These are phyloP conservation scores for Paecilomyces sp. DNA, from an alignment of 2,329 filamentous ascomycete genomes.

Conservation along the genomic window DNA sequence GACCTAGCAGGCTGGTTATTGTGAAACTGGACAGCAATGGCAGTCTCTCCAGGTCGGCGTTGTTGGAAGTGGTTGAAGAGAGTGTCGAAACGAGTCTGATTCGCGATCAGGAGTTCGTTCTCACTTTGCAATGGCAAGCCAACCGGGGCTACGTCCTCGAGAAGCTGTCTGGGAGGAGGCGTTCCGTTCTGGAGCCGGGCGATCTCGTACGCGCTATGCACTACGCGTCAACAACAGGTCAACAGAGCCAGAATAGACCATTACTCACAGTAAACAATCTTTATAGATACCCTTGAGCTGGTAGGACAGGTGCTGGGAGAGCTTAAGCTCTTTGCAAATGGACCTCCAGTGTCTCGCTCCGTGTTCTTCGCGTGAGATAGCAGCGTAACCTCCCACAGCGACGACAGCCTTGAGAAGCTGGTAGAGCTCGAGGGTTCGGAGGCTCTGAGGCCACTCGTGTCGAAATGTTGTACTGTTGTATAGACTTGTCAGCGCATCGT, in stretches of 20 bases:
- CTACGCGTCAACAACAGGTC: not conserved
- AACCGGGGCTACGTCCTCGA: not conserved
- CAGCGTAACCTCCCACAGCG: not conserved
- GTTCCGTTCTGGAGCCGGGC: not conserved
- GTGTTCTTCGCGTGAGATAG: not conserved
- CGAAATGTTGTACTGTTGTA: not conserved
- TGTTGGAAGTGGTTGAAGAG: not conserved
- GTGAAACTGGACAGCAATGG: not conserved
- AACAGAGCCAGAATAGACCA: not conserved
- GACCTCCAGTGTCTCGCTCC: not conserved
- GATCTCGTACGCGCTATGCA: slow-evolving; percentile 1
- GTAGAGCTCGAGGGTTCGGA: not conserved
- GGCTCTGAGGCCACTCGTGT: not conserved
- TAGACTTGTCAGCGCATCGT: not conserved
- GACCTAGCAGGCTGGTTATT: not conserved
- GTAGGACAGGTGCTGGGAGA: not conserved
- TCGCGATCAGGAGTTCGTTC: not conserved
- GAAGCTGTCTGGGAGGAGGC: not conserved
- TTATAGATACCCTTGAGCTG: slow-evolving; percentile 1
- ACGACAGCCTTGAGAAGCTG: not conserved
- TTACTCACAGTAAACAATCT: not conserved
- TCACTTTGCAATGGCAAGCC: not conserved
- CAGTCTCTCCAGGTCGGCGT: not conserved
- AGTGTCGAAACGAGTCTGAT: not conserved
- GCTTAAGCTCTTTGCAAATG: not conserved